Evolutionary conservation across 2,329 filamentous ascomycete genomes (phyloP).

Genomic region (Teratosphaeriaceae sp.): DNA sequence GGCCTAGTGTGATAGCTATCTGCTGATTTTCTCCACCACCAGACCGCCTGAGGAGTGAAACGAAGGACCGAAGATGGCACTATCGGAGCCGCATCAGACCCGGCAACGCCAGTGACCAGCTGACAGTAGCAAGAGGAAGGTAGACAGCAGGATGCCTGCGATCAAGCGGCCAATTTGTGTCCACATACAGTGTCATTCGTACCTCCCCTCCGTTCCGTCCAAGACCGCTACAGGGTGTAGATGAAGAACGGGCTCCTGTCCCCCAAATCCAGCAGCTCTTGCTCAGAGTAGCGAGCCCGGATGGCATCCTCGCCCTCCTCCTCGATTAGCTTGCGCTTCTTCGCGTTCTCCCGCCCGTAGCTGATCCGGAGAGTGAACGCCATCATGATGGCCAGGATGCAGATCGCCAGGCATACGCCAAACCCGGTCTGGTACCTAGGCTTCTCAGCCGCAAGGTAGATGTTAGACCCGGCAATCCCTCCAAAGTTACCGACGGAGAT

Average conservation of each 20-base stretch:
- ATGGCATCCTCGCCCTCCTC: constrained; percentile 27
- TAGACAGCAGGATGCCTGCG: too few relatives aligned
- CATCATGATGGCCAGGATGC: constrained; percentile 20
- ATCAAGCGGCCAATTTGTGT: too few relatives aligned
- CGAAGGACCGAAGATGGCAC: too few relatives aligned
- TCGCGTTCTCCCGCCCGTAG: constrained; percentile 42
- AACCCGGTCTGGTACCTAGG: constrained; percentile 47
- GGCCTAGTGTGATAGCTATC: too few relatives aligned
- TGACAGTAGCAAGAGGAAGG: too few relatives aligned
- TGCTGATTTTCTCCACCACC: too few relatives aligned
- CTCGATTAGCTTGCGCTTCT: constrained; percentile 39
- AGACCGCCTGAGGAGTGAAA: too few relatives aligned
- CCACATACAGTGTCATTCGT: too few relatives aligned
- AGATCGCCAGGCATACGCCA: constrained; percentile 18
- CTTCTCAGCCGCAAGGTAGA: constrained; percentile 51
- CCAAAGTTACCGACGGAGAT: constrained; percentile 45
- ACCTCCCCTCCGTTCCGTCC: too few relatives aligned
- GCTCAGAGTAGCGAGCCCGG: constrained; percentile 27
- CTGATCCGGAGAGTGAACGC: constrained; percentile 11
- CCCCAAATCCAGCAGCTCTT: constrained; percentile 31
- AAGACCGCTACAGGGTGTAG: constrained; percentile 57
- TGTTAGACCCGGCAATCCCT: constrained; percentile 51
- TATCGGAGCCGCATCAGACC: too few relatives aligned
- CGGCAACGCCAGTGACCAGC: too few relatives aligned
- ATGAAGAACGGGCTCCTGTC: constrained; percentile 40